Conservation (phyloP, 306 rosid species). For the Ormosia semicastrata region DNA sequence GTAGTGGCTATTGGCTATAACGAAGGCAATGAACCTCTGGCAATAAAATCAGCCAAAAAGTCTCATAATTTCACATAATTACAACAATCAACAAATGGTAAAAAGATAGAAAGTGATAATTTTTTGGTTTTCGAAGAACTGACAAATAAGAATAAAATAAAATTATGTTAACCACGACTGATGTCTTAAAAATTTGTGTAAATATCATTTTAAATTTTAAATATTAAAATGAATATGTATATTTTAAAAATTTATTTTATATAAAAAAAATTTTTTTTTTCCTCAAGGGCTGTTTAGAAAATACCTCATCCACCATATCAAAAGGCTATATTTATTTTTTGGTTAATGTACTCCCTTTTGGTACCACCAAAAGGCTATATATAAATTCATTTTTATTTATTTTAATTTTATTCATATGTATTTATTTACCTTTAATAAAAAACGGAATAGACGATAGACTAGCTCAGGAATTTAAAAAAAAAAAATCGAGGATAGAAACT, state of each 20-base stretch:
- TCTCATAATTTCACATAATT: neutral
- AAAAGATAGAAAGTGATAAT: neutral
- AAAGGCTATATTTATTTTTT: neutral
- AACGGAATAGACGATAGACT: too few species aligned
- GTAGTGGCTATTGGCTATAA: neutral
- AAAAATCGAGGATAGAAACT: neutral
- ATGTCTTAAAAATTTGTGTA: neutral
- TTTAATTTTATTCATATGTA: too few species aligned
- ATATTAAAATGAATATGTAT: neutral
- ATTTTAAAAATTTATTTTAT: neutral
- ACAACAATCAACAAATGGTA: neutral
- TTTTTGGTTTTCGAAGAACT: neutral
- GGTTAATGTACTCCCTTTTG: too few species aligned
- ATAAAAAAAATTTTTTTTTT: too few species aligned
- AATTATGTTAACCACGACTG: neutral
- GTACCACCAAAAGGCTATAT: too few species aligned
- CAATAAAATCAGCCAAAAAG: neutral
- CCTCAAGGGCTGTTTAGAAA: neutral
- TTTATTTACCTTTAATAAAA: too few species aligned
- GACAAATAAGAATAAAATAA: neutral
- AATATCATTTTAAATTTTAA: neutral
- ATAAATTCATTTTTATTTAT: neutral
- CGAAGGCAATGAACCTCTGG: neutral
- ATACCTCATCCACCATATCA: neutral
- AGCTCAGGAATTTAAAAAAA: too few species aligned